Evolutionary conservation across 176 grass and related monocot species (phyloP), one percentile per base, ranked within the genome.

Genomic region (Zea luxurians): DNA sequence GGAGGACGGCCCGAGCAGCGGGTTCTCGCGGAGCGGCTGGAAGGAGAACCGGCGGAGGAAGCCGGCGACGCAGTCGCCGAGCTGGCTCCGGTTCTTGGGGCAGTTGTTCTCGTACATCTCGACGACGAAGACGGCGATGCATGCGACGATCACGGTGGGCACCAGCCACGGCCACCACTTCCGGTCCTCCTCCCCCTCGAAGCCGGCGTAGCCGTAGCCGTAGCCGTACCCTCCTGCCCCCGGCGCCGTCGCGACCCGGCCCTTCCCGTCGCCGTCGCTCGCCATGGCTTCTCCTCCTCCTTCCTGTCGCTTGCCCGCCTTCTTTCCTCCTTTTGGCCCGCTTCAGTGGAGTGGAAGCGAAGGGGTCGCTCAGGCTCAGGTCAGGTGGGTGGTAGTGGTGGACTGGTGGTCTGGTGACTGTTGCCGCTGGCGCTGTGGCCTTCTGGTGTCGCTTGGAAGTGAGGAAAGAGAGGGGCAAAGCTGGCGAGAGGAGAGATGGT

Each of bases 31-130:
- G 61, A 94, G 83, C 41, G 95, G 95, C 78, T 98, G 95, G 83
- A 98, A 98, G 54, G 95, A 92, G 83, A 98, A 86, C 0, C 91
- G 91, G 1, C 69, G 89, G 35, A 98, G 95, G 79, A 94, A 92
- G 0, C 85, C 73, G 2, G 83, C 95, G 38, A 88, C 85, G 91
- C 95, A 98, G 2, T 44, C 82, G 21, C 83, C 95, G 38, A 74
- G 50, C 37, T 77, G 53, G 34, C 44, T 73, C 12, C 58, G 16
- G 76, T 92, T 83, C 45, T 11, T 76, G 52, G 91, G 87, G 87
- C 95, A 98, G 82, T 98, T 80, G 77, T 98, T 98, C 77, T 94
- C 79, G 43, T 86, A 91, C 91, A 98, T 98, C 95, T 94, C 91
- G 37, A 84, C 85, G 75, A 82, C 64, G 83, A 98, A 98, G 16